Evolutionary conservation across 306 rosid genomes (phyloP).

Genomic region (Prunus mongolica): DNA sequence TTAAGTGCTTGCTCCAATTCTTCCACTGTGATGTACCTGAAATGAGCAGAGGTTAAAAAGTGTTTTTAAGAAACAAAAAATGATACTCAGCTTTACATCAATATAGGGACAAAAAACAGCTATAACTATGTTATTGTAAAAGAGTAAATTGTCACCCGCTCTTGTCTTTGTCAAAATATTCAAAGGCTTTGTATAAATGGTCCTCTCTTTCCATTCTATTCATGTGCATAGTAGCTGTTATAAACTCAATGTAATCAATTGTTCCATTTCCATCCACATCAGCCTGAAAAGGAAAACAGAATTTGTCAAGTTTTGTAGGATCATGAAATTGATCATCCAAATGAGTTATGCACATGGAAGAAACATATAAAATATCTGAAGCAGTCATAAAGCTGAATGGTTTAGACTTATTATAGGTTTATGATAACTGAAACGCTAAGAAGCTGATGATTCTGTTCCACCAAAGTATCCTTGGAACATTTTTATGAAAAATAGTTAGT

Average conservation of each 20-base stretch:
- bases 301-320: not conserved
- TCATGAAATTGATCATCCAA: conserved; percentile 13
- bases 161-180: conserved; percentile 81
- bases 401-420: not conserved
- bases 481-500: not conserved
- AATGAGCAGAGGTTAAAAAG: conserved; percentile 8
- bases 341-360: conserved; percentile 5
- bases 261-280: conserved; percentile 95
- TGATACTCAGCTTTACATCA: not conserved
- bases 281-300: conserved; percentile 56
- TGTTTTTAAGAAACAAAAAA: not conserved
- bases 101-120: not conserved
- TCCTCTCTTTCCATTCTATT: conserved; percentile 95
- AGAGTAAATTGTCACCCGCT: conserved; percentile 63
- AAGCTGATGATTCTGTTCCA: not conserved
- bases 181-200: conserved; percentile 84
- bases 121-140: not conserved
- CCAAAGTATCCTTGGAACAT: too few species aligned
- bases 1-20: conserved; percentile 85
- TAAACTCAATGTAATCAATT: conserved; percentile 89
- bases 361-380: not conserved
- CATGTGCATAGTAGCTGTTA: conserved; percentile 95
- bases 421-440: not conserved
- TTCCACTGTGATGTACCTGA: conserved; percentile 80
- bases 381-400: not conserved